phyloP scores from a whole-genome alignment of 306 rosid genomes.

The Argentina anserina region DNA sequence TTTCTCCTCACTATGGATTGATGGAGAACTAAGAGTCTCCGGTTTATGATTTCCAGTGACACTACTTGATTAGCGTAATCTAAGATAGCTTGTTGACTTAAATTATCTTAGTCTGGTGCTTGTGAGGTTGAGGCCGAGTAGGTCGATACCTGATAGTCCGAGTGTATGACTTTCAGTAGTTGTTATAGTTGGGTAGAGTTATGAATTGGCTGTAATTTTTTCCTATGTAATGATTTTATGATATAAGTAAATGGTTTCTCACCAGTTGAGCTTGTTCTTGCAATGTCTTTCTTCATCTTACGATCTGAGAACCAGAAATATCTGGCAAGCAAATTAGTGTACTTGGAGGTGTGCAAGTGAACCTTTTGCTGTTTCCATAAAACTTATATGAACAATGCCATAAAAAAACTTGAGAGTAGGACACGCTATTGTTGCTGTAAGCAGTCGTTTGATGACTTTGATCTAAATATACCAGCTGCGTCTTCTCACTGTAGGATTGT shows the following conservation, averaged over 20 bases:
- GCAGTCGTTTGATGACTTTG: not conserved
- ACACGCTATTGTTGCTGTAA: not conserved
- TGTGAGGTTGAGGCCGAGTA: not conserved
- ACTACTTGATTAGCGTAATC: not conserved
- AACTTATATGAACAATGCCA: not conserved
- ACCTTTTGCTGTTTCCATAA: not conserved
- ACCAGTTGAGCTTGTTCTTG: not conserved
- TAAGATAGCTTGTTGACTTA: not conserved
- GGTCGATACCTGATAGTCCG: not conserved
- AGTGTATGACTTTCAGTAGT: not conserved
- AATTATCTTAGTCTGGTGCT: not conserved
- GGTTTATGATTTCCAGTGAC: not conserved
- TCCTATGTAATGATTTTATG: not conserved
- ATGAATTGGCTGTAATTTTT: not conserved
- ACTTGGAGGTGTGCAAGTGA: not conserved
- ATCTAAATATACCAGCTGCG: not conserved
- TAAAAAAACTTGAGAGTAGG: not conserved
- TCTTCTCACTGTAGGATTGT: not conserved
- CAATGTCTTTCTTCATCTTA: not conserved
- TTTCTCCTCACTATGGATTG: not conserved
- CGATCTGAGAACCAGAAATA: not conserved
- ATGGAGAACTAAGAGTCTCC: not conserved
- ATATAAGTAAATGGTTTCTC: not conserved
- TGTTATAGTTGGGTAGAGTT: not conserved
- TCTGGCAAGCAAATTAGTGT: not conserved